A percentile compares a stretch with the other conserved stretches of the same genome.
Evolutionary conservation across 768 basidiomycete species (phyloP).

Genomic region (Lactarius indigo): DNA sequence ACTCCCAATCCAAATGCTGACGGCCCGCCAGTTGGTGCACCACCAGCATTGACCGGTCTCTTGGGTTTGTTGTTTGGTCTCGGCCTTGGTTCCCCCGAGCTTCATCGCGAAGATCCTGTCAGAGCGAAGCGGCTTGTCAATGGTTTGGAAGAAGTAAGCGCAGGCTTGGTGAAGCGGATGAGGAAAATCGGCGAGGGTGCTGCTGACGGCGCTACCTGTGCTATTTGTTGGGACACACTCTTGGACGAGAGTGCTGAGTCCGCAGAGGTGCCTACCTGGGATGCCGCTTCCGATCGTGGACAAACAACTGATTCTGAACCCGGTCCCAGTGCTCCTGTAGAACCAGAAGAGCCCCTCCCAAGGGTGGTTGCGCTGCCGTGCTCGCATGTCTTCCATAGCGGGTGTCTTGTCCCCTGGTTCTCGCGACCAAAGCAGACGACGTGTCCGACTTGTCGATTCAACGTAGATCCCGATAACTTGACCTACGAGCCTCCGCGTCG

Average conservation of each 20-base stretch:
- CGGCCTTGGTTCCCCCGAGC: slow-evolving; percentile 28
- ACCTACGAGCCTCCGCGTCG: slow-evolving; percentile 38
- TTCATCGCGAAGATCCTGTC: slow-evolving; percentile 58
- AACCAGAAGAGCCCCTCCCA: slow-evolving; percentile 27
- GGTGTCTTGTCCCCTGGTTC: slow-evolving; percentile 81
- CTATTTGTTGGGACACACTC: slow-evolving; percentile 77
- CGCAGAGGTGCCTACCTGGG: background rate
- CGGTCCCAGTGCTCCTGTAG: slow-evolving; percentile 10
- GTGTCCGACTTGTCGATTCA: slow-evolving; percentile 80
- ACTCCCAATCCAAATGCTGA: slow-evolving; percentile 1
- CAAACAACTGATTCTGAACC: slow-evolving; percentile 21
- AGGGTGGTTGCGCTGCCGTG: slow-evolving; percentile 71
- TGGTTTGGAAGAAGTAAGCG: slow-evolving; percentile 63
- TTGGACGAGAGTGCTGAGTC: slow-evolving; percentile 26
- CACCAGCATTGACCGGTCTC: slow-evolving; percentile 17
- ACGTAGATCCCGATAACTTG: slow-evolving; percentile 75
- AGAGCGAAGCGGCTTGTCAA: slow-evolving; percentile 60
- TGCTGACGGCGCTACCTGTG: slow-evolving; percentile 48
- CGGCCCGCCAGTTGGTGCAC: slow-evolving; percentile 12
- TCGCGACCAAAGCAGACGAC: slow-evolving; percentile 74
- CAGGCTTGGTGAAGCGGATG: slow-evolving; percentile 61
- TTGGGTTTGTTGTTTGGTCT: slow-evolving; percentile 20
- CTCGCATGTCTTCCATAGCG: slow-evolving; percentile 76
- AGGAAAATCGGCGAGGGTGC: slow-evolving; percentile 47
- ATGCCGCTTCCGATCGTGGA: slow-evolving; percentile 12